Base-by-base conservation (phyloP, 1,284 basidiomycete genomes). In the Ustilago sp. region DNA sequence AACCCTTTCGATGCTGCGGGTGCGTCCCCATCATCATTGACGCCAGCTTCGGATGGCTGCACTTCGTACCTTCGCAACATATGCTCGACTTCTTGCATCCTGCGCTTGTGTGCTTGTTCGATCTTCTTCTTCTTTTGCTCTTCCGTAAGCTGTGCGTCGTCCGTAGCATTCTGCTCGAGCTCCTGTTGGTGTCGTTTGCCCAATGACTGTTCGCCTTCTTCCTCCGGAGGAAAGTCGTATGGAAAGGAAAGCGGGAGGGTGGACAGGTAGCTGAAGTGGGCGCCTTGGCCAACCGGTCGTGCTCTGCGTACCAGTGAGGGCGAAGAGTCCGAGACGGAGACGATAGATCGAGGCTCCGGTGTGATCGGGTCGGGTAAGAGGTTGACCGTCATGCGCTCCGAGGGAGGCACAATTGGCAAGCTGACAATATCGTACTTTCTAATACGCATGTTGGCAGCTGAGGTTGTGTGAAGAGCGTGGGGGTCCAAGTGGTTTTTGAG, bases 201-300 rank as follows among this genome's bases (percentile, higher is more conserved):
- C 7, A 74, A 59, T 54, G 67, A 66, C 47, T 45, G 59, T 13
- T 70, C 80, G 52, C 73, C 74, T 28, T 79, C 72, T 12, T 73
- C 32, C 34, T 74, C 77, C 38, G 79, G 54, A 8, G 88, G 87
- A 12, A 98, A 91, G 35, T 91, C 89, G 86, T 93, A 94, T 0
- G 96, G 96, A 87, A 98, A 98, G 6, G 91, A 88, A 0, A 93
- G 80, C 7, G 94, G 93, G 64, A 94, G 90, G 0, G 96, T 95
- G 1, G 92, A 89, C 53, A 94, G 91, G 83, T 92, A 91, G 12
- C 93, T 91, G 88, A 93, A 98, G 83, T 94, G 93, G 0, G 90
- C 89, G 31, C 90, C 86, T 0, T 89, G 86, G 9, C 88, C 76
- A 90, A 88, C 59, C 90, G 88, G 74, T 89, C 90, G 76, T 63